Evolutionary conservation across 2,329 filamentous ascomycete genomes (phyloP).

Genomic region (Macroventuria anomochaeta): DNA sequence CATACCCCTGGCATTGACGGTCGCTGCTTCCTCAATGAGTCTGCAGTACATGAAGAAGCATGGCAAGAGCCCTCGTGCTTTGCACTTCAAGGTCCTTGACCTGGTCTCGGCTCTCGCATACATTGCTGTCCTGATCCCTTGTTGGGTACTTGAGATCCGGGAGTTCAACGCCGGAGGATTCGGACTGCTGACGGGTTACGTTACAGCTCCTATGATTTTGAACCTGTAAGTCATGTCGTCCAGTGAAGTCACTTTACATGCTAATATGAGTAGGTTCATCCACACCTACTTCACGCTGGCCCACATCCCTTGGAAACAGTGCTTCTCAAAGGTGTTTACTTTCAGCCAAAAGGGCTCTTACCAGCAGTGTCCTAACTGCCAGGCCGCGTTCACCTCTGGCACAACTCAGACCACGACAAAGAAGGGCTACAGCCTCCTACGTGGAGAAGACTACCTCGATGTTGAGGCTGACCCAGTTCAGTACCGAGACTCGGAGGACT

Average conservation of each 20-base stretch:
- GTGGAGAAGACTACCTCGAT: constrained; percentile 17
- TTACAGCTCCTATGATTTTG: constrained; percentile 12
- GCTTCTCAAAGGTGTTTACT: not conserved
- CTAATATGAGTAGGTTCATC: constrained; percentile 5
- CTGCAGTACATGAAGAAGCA: constrained; percentile 12
- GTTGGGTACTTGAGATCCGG: constrained; percentile 9
- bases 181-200: constrained; percentile 9
- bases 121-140: constrained; percentile 2
- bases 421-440: constrained; percentile 17
- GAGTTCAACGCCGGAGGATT: constrained; percentile 3
- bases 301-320: not conserved
- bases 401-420: not conserved
- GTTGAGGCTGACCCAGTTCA: constrained; percentile 10
- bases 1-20: constrained; percentile 12
- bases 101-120: not conserved
- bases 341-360: not conserved
- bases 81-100: constrained; percentile 3
- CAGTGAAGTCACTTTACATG: too few species aligned
- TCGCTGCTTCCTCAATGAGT: not conserved
- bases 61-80: constrained; percentile 4
- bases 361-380: constrained; percentile 16
- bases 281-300: constrained; percentile 8
- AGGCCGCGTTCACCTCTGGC: constrained; percentile 3
- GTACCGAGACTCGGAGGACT: constrained; percentile 17
- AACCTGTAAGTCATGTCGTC: constrained; percentile 4